These are phyloP conservation scores for Phytophthora rubi DNA, from an alignment of 352 stramenopile species.

Conservation along the genomic window DNA sequence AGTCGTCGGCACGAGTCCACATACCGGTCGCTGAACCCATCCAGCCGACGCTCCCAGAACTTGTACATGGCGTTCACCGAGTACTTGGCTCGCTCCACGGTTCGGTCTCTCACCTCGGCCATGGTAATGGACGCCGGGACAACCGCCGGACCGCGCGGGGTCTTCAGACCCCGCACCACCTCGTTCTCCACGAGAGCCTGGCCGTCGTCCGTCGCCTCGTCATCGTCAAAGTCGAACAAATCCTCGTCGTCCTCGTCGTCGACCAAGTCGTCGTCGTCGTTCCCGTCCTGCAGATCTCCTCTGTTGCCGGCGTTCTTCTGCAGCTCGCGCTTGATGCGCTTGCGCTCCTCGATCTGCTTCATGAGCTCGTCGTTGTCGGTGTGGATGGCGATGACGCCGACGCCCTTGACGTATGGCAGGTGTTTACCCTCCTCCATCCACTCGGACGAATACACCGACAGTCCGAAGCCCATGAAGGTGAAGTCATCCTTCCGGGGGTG, in stretches of 20 bases:
- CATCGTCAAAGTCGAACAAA: conserved; percentile 47
- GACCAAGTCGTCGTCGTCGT: conserved; percentile 36
- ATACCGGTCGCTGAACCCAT: conserved; percentile 72
- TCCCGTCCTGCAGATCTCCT: conserved; percentile 47
- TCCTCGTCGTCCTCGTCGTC: conserved; percentile 46
- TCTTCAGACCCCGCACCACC: conserved; percentile 51
- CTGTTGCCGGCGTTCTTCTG: conserved; percentile 34
- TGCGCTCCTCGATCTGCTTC: conserved; percentile 68
- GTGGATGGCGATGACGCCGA: conserved; percentile 60
- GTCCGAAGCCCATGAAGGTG: conserved; percentile 61
- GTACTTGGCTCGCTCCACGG: conserved; percentile 59
- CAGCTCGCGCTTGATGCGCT: conserved; percentile 68
- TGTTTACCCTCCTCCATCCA: conserved; percentile 67
- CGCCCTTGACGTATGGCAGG: conserved; percentile 57
- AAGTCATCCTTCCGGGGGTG: conserved; percentile 58
- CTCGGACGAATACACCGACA: conserved; percentile 65
- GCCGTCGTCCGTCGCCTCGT: conserved; percentile 42
- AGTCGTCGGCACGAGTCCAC: conserved; percentile 68
- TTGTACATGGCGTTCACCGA: conserved; percentile 68
- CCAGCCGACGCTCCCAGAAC: conserved; percentile 72
- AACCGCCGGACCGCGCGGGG: conserved; percentile 45
- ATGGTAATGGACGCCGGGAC: conserved; percentile 62
- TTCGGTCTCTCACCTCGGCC: conserved; percentile 29
- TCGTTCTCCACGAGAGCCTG: conserved; percentile 56
- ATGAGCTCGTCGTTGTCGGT: conserved; percentile 60